Base-by-base conservation (phyloP, 139 green algal species). In the Auxenochlorella protothecoides region DNA sequence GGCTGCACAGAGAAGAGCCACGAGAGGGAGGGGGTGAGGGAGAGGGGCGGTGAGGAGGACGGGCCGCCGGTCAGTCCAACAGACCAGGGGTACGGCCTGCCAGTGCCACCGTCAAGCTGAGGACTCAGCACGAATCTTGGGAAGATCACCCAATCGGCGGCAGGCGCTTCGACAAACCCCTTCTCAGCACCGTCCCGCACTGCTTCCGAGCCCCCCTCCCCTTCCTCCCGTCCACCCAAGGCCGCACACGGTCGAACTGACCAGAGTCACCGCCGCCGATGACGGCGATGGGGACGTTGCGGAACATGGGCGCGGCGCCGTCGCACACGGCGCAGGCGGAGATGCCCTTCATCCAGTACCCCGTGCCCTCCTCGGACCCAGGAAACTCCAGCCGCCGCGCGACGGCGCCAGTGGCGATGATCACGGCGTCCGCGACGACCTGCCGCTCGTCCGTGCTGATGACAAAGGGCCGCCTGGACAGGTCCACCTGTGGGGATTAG, bases 271-370 rank as follows among this genome's bases (percentile, higher is more conserved):
- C 89, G 13, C 88, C 89, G 66, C 89, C 89, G 66, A 95, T 86
- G 56, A 95, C 89, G 5, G 84, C 89, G 53, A 93, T 84, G 27
- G 88, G 85, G 68, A 86, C 81, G 70, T 89, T 87, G 65, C 90
- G 84, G 82, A 97, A 97, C 75, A 97, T 95, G 63, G 91, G 91
- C 3, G 86, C 85, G 4, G 91, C 90, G 6, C 94, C 94, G 77
- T 99, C 94, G 76, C 94, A 98, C 74, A 98, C 97, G 3, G 93
- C 93, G 72, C 93, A 98, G 5, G 93, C 93, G 5, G 74, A 88
- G 76, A 98, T 98, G 72, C 94, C 94, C 68, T 89, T 90, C 70
- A 86, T 90, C 94, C 94, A 99, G 81, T 93, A 99, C 55, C 80
- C 86, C 57, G 62, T 72, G 55, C 78, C 79, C 64, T 99, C 94